These are phyloP conservation scores for Parastagonospora nodorum DNA, from an alignment of 2,329 filamentous ascomycete species.

Conservation along the genomic window DNA sequence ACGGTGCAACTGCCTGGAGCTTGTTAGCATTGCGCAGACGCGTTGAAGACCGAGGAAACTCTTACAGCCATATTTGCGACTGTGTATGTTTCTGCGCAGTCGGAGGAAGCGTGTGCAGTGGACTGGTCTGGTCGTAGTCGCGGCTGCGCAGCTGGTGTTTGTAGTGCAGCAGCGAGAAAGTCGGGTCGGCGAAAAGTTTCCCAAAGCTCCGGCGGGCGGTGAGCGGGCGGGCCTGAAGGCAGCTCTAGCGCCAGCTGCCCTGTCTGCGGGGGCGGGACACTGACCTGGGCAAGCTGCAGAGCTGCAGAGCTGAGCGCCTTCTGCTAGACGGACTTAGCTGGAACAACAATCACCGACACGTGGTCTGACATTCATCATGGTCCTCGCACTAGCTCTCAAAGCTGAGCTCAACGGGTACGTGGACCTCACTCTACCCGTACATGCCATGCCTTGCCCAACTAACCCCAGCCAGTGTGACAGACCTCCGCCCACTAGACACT, in stretches of 20 bases:
- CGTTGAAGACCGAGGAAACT: not conserved
- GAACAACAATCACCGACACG: constrained; percentile 3
- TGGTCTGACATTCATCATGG: constrained; percentile 24
- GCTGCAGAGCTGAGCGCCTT: too few relatives aligned
- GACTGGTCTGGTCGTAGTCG: not conserved
- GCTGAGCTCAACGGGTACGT: constrained; percentile 44
- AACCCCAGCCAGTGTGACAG: constrained; percentile 71
- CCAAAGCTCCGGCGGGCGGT: constrained; percentile 5
- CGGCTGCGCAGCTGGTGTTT: not conserved
- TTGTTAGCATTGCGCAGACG: constrained; percentile 18
- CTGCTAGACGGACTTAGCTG: not conserved
- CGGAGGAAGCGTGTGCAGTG: not conserved
- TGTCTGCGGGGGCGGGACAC: constrained; percentile 15
- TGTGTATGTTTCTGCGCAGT: not conserved
- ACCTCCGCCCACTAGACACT: constrained; percentile 83
- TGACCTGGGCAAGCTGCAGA: too few relatives aligned
- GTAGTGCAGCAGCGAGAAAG: not conserved
- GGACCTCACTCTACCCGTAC: not conserved
- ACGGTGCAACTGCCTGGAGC: constrained; percentile 67
- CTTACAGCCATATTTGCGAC: constrained; percentile 48
- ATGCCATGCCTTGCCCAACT: not conserved
- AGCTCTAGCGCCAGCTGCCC: not conserved
- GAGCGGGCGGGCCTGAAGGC: not conserved
- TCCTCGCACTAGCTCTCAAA: constrained; percentile 46
- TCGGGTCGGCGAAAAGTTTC: constrained; percentile 7